Percentiles rank a stretch among this genome's conserved stretches.
phyloP scores from a whole-genome alignment of 106 monocot species.

The Dendrobium huoshanense region DNA sequence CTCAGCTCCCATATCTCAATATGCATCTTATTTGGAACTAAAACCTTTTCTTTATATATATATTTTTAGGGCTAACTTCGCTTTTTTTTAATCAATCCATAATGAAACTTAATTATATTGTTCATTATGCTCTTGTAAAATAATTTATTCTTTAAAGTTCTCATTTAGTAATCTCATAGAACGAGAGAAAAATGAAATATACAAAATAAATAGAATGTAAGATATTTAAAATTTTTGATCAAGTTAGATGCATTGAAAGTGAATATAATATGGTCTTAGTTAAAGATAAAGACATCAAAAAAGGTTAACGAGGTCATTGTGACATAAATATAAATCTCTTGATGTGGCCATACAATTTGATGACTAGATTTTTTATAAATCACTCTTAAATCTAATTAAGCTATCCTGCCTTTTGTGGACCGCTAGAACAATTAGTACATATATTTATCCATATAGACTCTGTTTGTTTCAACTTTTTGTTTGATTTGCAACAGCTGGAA shows the following conservation, averaged over 20 bases:
- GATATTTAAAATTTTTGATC: background rate
- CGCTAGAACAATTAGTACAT: background rate
- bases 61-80: too few species aligned
- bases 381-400: background rate
- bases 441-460: background rate
- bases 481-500: too few species aligned
- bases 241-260: background rate
- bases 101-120: too few species aligned
- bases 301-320: background rate
- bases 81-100: too few species aligned
- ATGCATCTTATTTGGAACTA: too few species aligned
- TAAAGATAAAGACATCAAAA: background rate
- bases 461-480: background rate
- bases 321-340: background rate
- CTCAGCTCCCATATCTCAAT: too few species aligned
- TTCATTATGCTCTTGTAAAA: too few species aligned
- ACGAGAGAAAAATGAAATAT: background rate
- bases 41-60: too few species aligned
- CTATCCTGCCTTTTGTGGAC: background rate
- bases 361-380: background rate
- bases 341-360: background rate
- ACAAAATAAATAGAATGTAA: background rate
- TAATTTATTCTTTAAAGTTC: too few species aligned
- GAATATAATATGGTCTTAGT: background rate
- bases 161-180: too few species aligned